Conservation (phyloP, 2,329 filamentous ascomycete species). For the Juglanconis juglandina region DNA sequence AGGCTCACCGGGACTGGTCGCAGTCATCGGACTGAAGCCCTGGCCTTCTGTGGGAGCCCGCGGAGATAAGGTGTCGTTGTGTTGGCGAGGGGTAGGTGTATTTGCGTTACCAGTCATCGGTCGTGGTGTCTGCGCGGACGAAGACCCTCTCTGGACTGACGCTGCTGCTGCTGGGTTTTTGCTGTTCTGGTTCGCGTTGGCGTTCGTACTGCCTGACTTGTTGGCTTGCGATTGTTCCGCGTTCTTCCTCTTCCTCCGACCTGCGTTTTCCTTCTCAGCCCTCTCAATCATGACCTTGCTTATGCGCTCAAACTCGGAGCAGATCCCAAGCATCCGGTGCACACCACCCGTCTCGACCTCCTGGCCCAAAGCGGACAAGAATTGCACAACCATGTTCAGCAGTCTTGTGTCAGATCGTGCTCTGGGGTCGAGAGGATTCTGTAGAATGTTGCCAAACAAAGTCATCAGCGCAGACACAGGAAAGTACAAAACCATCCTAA, state of each 20-base stretch:
- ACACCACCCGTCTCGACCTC: constrained; percentile 89
- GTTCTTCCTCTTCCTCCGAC: constrained; percentile 80
- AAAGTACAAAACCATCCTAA: constrained; percentile 87
- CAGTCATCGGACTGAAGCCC: constrained; percentile 38
- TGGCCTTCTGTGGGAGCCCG: constrained; percentile 22
- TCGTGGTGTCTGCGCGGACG: constrained; percentile 30
- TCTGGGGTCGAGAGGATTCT: constrained; percentile 86
- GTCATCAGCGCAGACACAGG: constrained; percentile 93
- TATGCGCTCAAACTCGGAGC: constrained; percentile 94
- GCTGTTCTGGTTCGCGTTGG: constrained; percentile 11
- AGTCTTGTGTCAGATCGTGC: constrained; percentile 85
- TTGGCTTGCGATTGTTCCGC: constrained; percentile 10
- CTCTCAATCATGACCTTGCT: constrained; percentile 88
- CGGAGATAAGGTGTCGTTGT: constrained; percentile 29
- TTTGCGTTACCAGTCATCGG: constrained; percentile 23
- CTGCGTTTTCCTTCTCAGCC: constrained; percentile 77
- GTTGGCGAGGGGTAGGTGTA: constrained; percentile 29
- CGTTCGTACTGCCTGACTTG: constrained; percentile 1
- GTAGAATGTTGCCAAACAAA: constrained; percentile 90
- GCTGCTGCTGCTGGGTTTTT: not conserved
- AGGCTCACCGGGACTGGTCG: constrained; percentile 36
- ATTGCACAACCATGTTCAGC: constrained; percentile 91
- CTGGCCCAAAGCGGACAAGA: constrained; percentile 81
- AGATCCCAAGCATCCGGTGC: constrained; percentile 88
- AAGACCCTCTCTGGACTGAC: constrained; percentile 24